These are phyloP conservation scores for Magnolia sinica DNA, from an alignment of 164 flowering plant genomes.

Conservation along the genomic window DNA sequence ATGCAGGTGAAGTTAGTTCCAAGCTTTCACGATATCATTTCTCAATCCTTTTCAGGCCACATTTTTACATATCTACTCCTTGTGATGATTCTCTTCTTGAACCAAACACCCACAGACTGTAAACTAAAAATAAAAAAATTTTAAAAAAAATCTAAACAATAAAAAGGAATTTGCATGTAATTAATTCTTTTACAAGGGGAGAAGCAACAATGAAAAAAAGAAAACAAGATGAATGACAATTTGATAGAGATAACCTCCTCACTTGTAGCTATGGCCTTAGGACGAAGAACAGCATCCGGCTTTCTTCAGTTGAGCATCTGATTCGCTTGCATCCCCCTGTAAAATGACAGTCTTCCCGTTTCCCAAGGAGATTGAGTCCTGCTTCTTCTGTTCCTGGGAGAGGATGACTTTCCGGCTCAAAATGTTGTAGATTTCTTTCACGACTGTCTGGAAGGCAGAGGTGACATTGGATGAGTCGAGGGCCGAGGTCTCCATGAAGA, in stretches of 20 bases:
- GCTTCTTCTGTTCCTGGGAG: constrained; percentile 52
- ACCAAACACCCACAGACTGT: background rate
- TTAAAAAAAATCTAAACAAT: background rate
- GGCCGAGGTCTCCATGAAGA: constrained; percentile 78
- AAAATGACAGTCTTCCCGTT: constrained; percentile 54
- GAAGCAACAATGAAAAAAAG: background rate
- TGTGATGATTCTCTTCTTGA: background rate
- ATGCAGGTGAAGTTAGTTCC: background rate
- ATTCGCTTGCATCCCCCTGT: constrained; percentile 27
- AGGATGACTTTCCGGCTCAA: constrained; percentile 61
- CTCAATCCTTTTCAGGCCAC: background rate
- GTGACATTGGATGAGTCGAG: constrained; percentile 68
- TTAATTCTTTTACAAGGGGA: constrained; percentile 15
- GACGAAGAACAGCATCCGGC: constrained; percentile 37
- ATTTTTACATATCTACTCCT: constrained; percentile 6
- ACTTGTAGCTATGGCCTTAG: background rate
- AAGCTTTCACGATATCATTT: background rate
- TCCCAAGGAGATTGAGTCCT: constrained; percentile 29
- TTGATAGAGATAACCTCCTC: background rate
- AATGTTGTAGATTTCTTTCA: constrained; percentile 61
- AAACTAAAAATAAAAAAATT: background rate
- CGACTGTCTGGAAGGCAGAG: constrained; percentile 66
- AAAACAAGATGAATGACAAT: background rate
- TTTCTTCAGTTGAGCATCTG: constrained; percentile 20
- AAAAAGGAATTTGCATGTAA: constrained; percentile 14